Evolutionary conservation across 1,284 basidiomycete species (phyloP).

Genomic region (Bondarzewia mesenterica): DNA sequence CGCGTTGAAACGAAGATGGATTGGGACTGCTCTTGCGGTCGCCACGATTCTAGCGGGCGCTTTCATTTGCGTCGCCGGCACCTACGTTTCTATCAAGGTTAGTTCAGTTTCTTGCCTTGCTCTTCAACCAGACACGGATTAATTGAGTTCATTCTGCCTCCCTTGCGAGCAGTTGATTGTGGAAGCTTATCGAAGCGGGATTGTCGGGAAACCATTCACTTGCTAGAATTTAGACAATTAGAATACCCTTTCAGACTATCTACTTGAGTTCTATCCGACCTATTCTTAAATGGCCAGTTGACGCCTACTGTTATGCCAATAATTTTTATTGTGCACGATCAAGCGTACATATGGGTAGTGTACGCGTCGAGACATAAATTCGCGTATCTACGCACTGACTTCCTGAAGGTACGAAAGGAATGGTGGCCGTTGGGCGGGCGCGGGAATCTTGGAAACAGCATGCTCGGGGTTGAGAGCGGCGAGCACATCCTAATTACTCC

Average conservation of each 20-base stretch:
- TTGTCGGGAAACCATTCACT: constrained; percentile 43
- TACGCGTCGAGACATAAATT: no score
- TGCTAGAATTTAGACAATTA: constrained; percentile 29
- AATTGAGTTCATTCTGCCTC: not conserved
- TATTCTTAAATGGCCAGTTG: no score
- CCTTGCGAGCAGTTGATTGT: constrained; percentile 32
- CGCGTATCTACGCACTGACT: no score
- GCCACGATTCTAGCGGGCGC: constrained; percentile 39
- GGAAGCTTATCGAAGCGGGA: constrained; percentile 34
- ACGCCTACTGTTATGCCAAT: no score
- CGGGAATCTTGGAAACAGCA: not conserved
- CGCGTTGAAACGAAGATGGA: constrained; percentile 24
- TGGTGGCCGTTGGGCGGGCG: no score
- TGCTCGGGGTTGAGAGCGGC: not conserved
- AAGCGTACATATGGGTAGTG: no score
- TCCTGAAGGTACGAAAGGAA: no score
- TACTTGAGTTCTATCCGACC: no score
- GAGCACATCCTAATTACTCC: no score
- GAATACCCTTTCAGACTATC: no score
- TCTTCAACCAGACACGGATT: no score
- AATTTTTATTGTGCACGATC: no score
- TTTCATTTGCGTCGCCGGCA: constrained; percentile 47
- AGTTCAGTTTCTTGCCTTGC: constrained; percentile 3
- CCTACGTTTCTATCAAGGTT: constrained; percentile 45
- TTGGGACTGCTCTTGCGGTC: constrained; percentile 28